Evolutionary conservation across 257 asterid genomes (phyloP).

Genomic region (Nicotiana knightiana): DNA sequence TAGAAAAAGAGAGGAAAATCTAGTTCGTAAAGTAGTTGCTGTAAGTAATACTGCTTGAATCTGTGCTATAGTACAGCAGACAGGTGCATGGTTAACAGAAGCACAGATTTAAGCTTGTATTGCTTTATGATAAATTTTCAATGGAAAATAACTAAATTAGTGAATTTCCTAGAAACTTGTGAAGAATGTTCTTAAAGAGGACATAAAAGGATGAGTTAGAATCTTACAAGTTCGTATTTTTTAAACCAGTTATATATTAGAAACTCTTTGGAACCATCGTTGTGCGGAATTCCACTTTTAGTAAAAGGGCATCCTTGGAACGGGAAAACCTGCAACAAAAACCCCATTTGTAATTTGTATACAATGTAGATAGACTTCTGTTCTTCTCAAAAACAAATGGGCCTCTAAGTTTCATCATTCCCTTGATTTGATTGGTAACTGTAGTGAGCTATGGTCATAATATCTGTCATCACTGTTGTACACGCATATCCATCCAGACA

Average conservation of each 20-base stretch:
- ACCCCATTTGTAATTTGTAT: background rate
- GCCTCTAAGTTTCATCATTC: background rate
- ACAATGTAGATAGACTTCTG: background rate
- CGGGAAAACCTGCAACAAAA: background rate
- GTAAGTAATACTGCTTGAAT: background rate
- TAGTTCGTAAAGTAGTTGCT: background rate
- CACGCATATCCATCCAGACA: background rate
- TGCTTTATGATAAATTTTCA: background rate
- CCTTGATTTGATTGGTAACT: background rate
- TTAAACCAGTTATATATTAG: background rate
- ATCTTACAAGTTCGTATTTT: background rate
- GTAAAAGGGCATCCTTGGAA: background rate
- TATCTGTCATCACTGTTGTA: background rate
- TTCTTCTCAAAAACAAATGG: background rate
- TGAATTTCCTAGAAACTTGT: background rate
- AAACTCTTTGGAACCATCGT: background rate
- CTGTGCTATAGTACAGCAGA: background rate
- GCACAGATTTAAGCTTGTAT: background rate
- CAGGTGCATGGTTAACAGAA: background rate
- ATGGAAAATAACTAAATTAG: background rate
- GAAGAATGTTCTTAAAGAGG: background rate
- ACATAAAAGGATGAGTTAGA: background rate
- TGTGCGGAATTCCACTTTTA: background rate
- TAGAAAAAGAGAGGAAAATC: background rate
- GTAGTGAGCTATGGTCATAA: background rate